These are phyloP conservation scores for Paramyrothecium sp. DNA, from an alignment of 2,329 filamentous ascomycete species.

Conservation along the genomic window DNA sequence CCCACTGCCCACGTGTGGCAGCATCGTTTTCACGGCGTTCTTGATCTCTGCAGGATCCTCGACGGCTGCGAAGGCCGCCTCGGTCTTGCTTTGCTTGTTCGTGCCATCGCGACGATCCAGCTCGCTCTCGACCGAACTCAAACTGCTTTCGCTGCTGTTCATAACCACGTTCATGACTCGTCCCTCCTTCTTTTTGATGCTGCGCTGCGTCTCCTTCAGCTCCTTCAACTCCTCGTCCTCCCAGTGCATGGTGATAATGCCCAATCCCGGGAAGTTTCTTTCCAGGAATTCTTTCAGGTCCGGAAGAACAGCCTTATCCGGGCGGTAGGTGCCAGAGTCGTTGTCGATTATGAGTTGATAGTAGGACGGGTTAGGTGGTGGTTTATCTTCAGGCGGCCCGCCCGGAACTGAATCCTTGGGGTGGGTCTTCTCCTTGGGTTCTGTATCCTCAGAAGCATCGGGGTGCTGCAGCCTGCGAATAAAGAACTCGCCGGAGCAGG, in stretches of 20 bases:
- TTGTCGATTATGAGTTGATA: conserved; percentile 96
- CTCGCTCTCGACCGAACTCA: conserved; percentile 54
- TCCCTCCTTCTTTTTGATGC: conserved; percentile 67
- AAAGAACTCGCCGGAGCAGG: conserved; percentile 92
- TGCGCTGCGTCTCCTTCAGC: conserved; percentile 74
- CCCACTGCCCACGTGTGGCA: conserved; percentile 13
- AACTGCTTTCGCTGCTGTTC: conserved; percentile 51
- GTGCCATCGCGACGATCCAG: conserved; percentile 41
- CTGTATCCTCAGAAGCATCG: conserved; percentile 37
- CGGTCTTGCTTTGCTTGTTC: conserved; percentile 48
- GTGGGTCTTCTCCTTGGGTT: conserved; percentile 48
- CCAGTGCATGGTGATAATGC: conserved; percentile 73
- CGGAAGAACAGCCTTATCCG: conserved; percentile 74
- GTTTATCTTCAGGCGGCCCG: conserved; percentile 42
- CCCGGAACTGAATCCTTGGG: conserved; percentile 45
- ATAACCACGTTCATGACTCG: conserved; percentile 51
- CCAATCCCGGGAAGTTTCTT: conserved; percentile 73
- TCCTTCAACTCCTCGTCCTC: conserved; percentile 71
- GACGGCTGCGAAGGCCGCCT: conserved; percentile 48
- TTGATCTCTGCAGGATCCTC: conserved; percentile 49
- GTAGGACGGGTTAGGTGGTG: conserved; percentile 46
- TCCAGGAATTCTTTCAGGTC: conserved; percentile 69
- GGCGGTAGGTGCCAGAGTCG: conserved; percentile 89
- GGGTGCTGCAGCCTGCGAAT: conserved; percentile 64
- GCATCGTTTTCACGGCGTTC: conserved; percentile 24